Base-by-base conservation (phyloP, 2,329 filamentous ascomycete species). In the Colletotrichum abscissum region DNA sequence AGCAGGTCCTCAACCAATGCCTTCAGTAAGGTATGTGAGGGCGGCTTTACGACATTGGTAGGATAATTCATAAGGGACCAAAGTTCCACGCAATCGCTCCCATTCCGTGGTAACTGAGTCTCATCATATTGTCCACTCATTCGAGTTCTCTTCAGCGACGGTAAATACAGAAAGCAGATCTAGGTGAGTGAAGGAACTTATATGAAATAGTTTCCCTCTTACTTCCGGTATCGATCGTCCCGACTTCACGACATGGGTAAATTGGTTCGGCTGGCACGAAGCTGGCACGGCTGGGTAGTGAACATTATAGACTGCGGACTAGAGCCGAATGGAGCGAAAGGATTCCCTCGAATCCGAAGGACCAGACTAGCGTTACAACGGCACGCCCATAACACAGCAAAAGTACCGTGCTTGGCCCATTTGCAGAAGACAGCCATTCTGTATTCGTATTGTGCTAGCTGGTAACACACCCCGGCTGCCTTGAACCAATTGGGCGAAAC, bases 351-450 rank as follows among this genome's bases (percentile, higher is more conserved):
- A 19, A 14, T 33, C 24, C 22, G 12, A 38, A 26, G 12, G 4
- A 60, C 19, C 19, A 26, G 22, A 58, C 56, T 58, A 35, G 28
- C 56, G 26, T 26, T 22, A n/a, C 24, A 14, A 26, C 12, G 5
- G 22, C 57, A 42, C 2, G 33, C 33, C 22, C 14, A 24, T 42
- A 24, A 42, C 11, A 9, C 33, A 9, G 19, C 11, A 24, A 38
- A 60, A 60, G 59, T 52, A 63, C 59, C 35, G 38, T 60, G 57
- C 57, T 42, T 60, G 59, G 24, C 16, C 24, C 22, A 60, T 22
- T 42, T 42, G 24, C 28, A 24, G 6, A 42, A 26, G 14, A 26
- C 42, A 9, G 42, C 19, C 42, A n/a, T 19, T 7, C 38, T 42
- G 28, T 9, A 9, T 60, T 19, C 30, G 22, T 55, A 28, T n/a